Evolutionary conservation across 805 yeast genomes (phyloP), one percentile per base, ranked within the genome.

Genomic region (Lipomyces oligophaga): DNA sequence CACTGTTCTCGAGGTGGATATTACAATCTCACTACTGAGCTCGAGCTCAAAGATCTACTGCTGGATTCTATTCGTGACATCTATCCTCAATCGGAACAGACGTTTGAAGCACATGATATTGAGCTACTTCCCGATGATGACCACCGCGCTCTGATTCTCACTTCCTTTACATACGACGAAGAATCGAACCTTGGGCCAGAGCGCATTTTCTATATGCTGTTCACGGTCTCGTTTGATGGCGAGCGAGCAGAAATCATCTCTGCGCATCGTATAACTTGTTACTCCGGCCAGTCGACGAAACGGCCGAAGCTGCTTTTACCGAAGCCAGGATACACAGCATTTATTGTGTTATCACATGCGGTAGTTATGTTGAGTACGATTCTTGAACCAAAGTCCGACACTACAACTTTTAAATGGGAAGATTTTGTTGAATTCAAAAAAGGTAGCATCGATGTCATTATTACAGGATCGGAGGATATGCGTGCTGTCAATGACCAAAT

Each of bases 291-390:
- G 11, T 61, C 63, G 11, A 27, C 55, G 1, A 63, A 62, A 2
- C 63, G 60, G 15, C 85, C 87, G 1, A 65, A 64, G 37, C 63
- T 85, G 18, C 71, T 67, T 31, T 69, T 81, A 8, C 87, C 89
- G 2, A 58, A 68, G 15, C 83, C 84, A 1, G 74, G 75, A 1
- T 63, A 68, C 16, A 76, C 85, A 0, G 83, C 85, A 1, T 80
- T 78, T 59, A 74, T 84, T 1, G 69, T 79, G 1, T 71, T 81
- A 34, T 75, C 74, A 8, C 73, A 78, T 41, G 76, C 86, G 0
- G 71, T 87, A 10, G 78, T 85, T 1, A 59, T 89, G 43, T 73
- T 84, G 1, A 94, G 85, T 56, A 68, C 82, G 7, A 69, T 76
- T 39, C 72, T 77, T 34, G 48, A 26, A 6, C 55, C 34, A 26